Base-by-base conservation (phyloP, 805 yeast genomes). In the Kockiozyma suomiensis region DNA sequence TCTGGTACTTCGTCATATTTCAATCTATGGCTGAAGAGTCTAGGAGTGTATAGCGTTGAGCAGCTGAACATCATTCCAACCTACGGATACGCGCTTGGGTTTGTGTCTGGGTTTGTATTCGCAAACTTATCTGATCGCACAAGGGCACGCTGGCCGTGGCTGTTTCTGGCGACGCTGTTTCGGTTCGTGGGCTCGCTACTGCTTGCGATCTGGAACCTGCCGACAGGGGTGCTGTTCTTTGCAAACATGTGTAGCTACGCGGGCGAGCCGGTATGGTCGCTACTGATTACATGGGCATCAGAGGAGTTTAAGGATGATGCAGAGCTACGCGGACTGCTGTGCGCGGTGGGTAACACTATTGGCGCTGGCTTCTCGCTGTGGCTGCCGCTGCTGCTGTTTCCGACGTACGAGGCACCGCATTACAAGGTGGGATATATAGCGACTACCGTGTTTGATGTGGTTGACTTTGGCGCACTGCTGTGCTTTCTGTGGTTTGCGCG, bases 1-100 rank as follows among this genome's bases (percentile, higher is more conserved):
- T 53, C 62, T 1, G 56, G 62, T 2, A 61, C 65, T 1, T 38
- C 56, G 17, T 30, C 40, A 12, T 73, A 70, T 54, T 68, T 72
- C 67, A 72, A 69, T 46, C 59, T 73, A 26, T 74, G 75, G 74
- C 64, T 74, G 43, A 67, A 73, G 59, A 63, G 65, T 6, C 64
- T 64, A 19, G 64, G 61, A 12, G 64, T 61, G 13, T 74, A 66
- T 57, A 42, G 68, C 8, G 69, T 73, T 17, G 56, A 69, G 23
- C 66, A 72, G 38, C 59, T 71, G 42, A 74, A 74, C 58, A 66
- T 62, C 2, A 70, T 72, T 48, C 77, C 77, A 45, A 72, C 76
- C 7, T 74, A 68, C 21, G 72, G 72, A 12, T 72, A 70, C 50
- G 75, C 68, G 33, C 56, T 70, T 15, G 73, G 73, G n/a, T 64